Base-by-base conservation (phyloP, 306 rosid genomes). In the Calophaca sinica region DNA sequence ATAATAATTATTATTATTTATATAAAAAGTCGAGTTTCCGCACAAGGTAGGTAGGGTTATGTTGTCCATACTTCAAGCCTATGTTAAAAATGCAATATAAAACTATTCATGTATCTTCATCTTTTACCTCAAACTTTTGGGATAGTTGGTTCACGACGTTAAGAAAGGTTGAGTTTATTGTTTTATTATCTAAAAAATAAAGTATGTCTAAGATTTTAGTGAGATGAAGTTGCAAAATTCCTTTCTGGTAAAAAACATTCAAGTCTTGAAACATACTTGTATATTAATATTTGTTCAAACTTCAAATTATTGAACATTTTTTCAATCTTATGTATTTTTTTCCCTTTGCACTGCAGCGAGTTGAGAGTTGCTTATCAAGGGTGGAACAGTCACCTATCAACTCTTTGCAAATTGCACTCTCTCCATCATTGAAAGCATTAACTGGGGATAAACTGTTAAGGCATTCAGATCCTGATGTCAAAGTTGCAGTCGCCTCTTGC, bases 401-500 rank as follows among this genome's bases (percentile, higher is more conserved):
- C 39, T 75, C 97, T 59, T 86, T 89, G 98, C 94, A 86, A 69
- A 81, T 14, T 15, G 96, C 97, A 2, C 96, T 94, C 69, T 73
- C 94, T 67, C 90, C 96, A 2, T 87, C 91, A 1, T 67, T 88
- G 82, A 88, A 84, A 52, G 96, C 97, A 70, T 77, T 94, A 88
- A 80, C 89, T 74, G 66, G 82, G 6, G 87, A 83, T 4, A 68
- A 70, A 48, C 93, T 94, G 35, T 65, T 94, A 32, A 84, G 81
- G 76, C 98, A 91, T 80, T 45, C 94, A 10, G 78, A 94, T 79
- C 58, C 73, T 72, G 96, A 94, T 82, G 96, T 94, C 36, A 87
- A 88, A 80, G 96, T 89, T 74, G 85, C 96, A 35, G 93, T 94
- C 79, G 97, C 98, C 13, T 83, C 94, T 50, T 94, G 97, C 86